Base-by-base conservation (phyloP, 352 stramenopile species). In the Pythium aristosporum region DNA sequence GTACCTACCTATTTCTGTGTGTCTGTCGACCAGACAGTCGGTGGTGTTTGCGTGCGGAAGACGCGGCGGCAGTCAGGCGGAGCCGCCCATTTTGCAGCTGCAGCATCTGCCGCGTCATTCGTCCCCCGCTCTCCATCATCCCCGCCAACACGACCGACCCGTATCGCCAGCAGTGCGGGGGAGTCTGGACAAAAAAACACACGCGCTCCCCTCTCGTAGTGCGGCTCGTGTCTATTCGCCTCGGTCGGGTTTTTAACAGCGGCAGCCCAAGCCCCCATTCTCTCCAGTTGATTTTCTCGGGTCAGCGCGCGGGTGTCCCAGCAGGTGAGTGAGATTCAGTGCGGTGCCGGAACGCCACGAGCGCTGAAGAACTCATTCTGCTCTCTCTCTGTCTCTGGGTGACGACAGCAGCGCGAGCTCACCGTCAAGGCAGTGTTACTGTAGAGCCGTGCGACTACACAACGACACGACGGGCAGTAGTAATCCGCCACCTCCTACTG, bases 191-290 rank as follows among this genome's bases (percentile, higher is more conserved):
- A 39, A 13, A 39, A 39, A 39, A 10, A 39, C 34, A 13, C 34
- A 36, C 23, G 47, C 51, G 44, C n/a, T 58, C 51, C 51, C 36
- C 34, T 37, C 51, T 30, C 25, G 3, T n/a, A n/a, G n/a, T 30
- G 30, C 47, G 51, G 48, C 20, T 48, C 51, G 51, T 58, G 51
- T 58, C 51, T 58, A 58, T 58, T 48, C 21, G 36, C 51, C 51
- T 43, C 16, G 39, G 47, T 53, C 5, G 34, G 51, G n/a, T n/a
- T n/a, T 37, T 44, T 56, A 30, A 54, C 39, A 30, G 25, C 49
- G 25, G 18, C 47, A 25, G 9, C 30, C 28, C 12, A 12, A 28
- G 28, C 49, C 15, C 42, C 49, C 18, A 36, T 12, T 13, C 34
- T 57, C 21, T 58, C 21, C 44, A 30, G 42, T 58, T 32, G 50